Conservation (phyloP, 192 early-diverging fungal species). For the Bifiguratus adelaidae region DNA sequence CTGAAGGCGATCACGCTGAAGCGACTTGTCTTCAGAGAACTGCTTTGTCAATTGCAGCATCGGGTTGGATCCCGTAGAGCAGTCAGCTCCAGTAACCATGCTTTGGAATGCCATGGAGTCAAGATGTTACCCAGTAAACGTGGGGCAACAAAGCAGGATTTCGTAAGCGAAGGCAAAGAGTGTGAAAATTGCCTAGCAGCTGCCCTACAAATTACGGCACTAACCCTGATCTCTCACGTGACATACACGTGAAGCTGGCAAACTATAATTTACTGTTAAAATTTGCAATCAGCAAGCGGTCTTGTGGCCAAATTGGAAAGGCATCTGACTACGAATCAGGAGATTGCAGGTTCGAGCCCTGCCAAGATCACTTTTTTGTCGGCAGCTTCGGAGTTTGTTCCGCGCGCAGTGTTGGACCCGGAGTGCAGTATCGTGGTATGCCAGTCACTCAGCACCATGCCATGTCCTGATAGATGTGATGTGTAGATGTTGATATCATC, state of each 20-base stretch:
- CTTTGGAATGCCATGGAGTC: slow-evolving; percentile 4
- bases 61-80: slow-evolving; percentile 59
- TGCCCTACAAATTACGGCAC: too few relatives aligned
- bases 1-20: slow-evolving; percentile 59
- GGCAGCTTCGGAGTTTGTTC: too few relatives aligned
- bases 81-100: slow-evolving; percentile 47
- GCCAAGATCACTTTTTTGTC: not conserved
- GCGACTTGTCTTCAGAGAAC: slow-evolving; percentile 61
- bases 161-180: too few relatives aligned
- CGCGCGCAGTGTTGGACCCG: too few relatives aligned
- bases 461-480: too few relatives aligned
- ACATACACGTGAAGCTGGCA: too few relatives aligned
- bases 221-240: too few relatives aligned
- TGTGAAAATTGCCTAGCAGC: too few relatives aligned
- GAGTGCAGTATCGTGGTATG: too few relatives aligned
- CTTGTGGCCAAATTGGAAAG: not conserved
- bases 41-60: slow-evolving; percentile 74
- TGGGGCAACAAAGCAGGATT: too few relatives aligned
- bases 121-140: slow-evolving; percentile 4
- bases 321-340: slow-evolving; percentile 4
- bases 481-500: too few relatives aligned
- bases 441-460: too few relatives aligned
- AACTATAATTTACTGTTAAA: slow-evolving; percentile 1
- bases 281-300: slow-evolving; percentile 5
- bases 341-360: slow-evolving; percentile 5